Evolutionary conservation across 805 yeast species (phyloP), one percentile per base, ranked within the genome.

Genomic region (Peterozyma toletana): DNA sequence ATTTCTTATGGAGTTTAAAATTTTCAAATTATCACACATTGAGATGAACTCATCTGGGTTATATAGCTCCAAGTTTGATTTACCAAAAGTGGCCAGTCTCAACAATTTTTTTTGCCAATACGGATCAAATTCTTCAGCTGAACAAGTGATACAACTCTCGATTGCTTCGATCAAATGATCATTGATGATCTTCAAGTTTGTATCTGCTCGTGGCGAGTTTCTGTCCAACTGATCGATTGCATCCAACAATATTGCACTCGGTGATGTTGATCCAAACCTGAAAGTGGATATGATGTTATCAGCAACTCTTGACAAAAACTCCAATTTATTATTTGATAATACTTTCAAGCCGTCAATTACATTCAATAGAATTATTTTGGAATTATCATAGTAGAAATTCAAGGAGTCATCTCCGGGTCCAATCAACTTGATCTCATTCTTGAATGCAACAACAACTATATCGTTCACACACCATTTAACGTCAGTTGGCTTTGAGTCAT

Each of bases 381-480:
- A 58, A 4, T 27, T 14, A 41, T 65, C 63, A 10, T 68, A 72
- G 51, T 69, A 83, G 61, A 75, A 82, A 40, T 75, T 76, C 41
- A 81, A 57, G 37, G 74, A 56, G 14, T 73, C 76, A 49, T 74
- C 79, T 10, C 78, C 75, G 0, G 96, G 91, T 0, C 95, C 96
- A 33, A 83, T 70, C 13, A 90, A 57, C 47, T 74, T 73, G 27
- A 88, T 53, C 42, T 83, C 88, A 51, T 83, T 91, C 2, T 72
- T 65, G 47, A 62, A 63, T 1, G 78, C 65, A 11, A 83, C 56
- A 0, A 81, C 79, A 1, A 90, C 78, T 0, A 93, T 87, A 60
- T 88, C 96, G 51, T 82, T 78, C 0, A 91, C 87, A 57, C 96
- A 83, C 98, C 97, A 93, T 45, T 70, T 71, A 15, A 86, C 63